A percentile compares a stretch with the other conserved stretches of the same genome.
These are phyloP conservation scores for Phytophthora fragariae DNA, from an alignment of 352 stramenopile species.

Conservation along the genomic window DNA sequence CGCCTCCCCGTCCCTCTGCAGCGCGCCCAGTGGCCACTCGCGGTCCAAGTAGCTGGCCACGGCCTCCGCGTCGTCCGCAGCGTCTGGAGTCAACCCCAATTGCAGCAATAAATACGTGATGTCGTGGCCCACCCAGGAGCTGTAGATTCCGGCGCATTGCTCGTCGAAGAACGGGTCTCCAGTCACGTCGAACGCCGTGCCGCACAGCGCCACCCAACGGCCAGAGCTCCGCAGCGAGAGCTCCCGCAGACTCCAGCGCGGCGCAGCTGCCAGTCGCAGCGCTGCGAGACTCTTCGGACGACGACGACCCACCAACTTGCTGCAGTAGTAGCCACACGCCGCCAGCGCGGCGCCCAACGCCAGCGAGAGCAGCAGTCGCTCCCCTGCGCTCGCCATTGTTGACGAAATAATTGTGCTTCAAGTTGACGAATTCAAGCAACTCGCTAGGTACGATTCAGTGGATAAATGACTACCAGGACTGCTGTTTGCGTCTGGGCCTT, in stretches of 20 bases:
- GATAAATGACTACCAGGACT: too few species aligned
- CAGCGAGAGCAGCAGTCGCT: conserved; percentile 36
- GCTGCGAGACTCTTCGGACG: conserved; percentile 19
- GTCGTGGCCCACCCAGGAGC: conserved; percentile 60
- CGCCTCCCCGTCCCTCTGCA: conserved; percentile 28
- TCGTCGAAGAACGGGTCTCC: conserved; percentile 61
- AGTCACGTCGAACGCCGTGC: conserved; percentile 59
- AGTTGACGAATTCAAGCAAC: background rate
- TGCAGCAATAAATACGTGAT: conserved; percentile 59
- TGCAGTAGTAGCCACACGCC: conserved; percentile 37
- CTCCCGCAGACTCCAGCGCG: conserved; percentile 29
- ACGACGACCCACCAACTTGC: conserved; percentile 11
- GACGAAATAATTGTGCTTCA: conserved; percentile 24
- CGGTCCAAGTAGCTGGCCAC: conserved; percentile 50
- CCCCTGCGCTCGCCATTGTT: conserved; percentile 18
- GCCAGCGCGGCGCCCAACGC: conserved; percentile 29
- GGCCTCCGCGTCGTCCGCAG: conserved; percentile 35
- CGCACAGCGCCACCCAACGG: conserved; percentile 63
- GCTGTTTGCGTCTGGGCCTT: too few species aligned
- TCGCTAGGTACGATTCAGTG: background rate
- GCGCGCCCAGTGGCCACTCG: conserved; percentile 40
- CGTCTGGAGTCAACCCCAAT: conserved; percentile 40
- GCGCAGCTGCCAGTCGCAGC: conserved; percentile 17
- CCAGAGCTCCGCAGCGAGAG: conserved; percentile 28
- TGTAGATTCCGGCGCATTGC: conserved; percentile 44